phyloP scores from a whole-genome alignment of 176 grass and related monocot species.

The Neostapfia colusana region DNA sequence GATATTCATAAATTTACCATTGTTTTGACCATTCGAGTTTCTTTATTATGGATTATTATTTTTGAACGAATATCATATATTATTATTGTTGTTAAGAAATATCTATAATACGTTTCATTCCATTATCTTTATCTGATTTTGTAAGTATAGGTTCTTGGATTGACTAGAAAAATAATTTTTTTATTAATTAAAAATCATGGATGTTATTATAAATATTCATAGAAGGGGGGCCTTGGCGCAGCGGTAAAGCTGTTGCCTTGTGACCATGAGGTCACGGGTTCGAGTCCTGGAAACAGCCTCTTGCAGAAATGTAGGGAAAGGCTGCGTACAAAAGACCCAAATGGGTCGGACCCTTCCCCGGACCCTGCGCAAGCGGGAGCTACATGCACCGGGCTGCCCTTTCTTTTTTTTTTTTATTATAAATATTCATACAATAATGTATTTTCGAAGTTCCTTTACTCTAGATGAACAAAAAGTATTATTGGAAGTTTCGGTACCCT shows the following conservation, averaged over 20 bases:
- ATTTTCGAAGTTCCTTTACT: constrained; percentile 7
- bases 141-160: background rate
- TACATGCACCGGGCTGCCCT: too few species aligned
- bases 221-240: too few species aligned
- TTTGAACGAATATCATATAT: background rate
- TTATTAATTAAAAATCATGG: background rate
- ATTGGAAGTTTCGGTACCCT: too few species aligned
- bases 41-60: background rate
- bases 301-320: too few species aligned
- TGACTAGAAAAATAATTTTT: background rate
- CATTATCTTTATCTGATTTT: constrained; percentile 18
- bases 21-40: background rate
- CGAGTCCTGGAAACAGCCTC: too few species aligned
- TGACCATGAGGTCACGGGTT: too few species aligned
- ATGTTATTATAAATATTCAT: background rate
- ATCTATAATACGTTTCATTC: background rate
- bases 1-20: background rate
- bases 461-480: background rate
- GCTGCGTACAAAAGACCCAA: too few species aligned
- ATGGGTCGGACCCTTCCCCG: too few species aligned
- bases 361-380: too few species aligned
- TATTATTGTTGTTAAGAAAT: background rate
- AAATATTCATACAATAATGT: background rate
- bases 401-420: too few species aligned
- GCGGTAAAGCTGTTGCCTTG: too few species aligned